phyloP scores from a whole-genome alignment of 768 basidiomycete species.

The Lentinula raphanica region DNA sequence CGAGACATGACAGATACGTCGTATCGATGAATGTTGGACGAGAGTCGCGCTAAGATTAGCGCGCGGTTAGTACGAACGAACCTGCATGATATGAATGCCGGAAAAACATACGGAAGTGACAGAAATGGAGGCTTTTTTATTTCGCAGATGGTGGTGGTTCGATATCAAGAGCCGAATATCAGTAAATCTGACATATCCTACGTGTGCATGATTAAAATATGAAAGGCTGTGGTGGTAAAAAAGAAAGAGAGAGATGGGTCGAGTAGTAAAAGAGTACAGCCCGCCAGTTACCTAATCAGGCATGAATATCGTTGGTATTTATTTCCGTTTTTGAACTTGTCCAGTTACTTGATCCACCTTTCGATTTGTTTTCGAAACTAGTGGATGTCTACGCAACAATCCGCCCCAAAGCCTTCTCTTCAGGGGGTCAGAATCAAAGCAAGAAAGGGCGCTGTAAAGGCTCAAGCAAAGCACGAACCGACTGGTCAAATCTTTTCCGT shows the following conservation, averaged over 20 bases:
- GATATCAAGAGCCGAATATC: background rate
- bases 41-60: background rate
- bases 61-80: background rate
- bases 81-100: background rate
- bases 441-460: conserved; percentile 89
- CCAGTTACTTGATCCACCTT: conserved; percentile 20
- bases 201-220: background rate
- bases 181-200: background rate
- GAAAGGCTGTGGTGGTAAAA: background rate
- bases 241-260: background rate
- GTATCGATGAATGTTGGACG: background rate
- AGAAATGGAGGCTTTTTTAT: background rate
- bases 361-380: conserved; percentile 32
- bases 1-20: background rate
- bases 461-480: conserved; percentile 91
- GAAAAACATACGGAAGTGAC: background rate
- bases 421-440: conserved; percentile 92
- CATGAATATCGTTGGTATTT: background rate
- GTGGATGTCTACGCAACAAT: conserved; percentile 92
- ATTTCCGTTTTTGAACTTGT: conserved; percentile 14
- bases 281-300: background rate
- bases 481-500: conserved; percentile 36
- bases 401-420: conserved; percentile 81
- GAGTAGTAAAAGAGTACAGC: background rate
- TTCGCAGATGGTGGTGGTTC: background rate